Percentiles rank a stretch among this genome's conserved stretches.
Evolutionary conservation across 352 stramenopile genomes (phyloP).

Genomic region (Phytophthora macrochlamydospora): DNA sequence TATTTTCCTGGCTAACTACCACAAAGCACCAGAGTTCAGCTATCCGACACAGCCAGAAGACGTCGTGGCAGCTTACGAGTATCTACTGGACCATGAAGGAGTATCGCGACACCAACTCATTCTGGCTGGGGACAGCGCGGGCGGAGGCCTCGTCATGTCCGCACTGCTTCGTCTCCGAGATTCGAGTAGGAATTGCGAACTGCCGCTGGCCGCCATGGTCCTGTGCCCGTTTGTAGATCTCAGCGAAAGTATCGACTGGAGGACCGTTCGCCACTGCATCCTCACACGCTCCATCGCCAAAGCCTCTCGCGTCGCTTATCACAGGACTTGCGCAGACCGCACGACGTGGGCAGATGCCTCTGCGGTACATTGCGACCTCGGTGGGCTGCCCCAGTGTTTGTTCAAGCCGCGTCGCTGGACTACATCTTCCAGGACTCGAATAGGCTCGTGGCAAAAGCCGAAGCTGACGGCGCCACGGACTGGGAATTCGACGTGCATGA

Average conservation of each 20-base stretch:
- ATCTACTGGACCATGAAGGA: slow-evolving; percentile 23
- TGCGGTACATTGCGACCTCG: slow-evolving; percentile 45
- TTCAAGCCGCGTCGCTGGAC: slow-evolving; percentile 42
- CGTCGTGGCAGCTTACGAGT: slow-evolving; percentile 30
- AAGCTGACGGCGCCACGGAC: slow-evolving; percentile 32
- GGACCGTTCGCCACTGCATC: slow-evolving; percentile 31
- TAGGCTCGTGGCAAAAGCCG: slow-evolving; percentile 25
- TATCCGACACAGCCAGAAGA: slow-evolving; percentile 31
- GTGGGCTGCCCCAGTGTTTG: slow-evolving; percentile 37
- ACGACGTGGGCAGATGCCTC: slow-evolving; percentile 37
- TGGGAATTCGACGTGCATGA: slow-evolving; percentile 48
- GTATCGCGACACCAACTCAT: slow-evolving; percentile 30
- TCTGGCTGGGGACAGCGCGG: slow-evolving; percentile 35
- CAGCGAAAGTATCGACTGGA: slow-evolving; percentile 13
- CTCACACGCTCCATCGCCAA: slow-evolving; percentile 28
- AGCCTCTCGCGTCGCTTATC: slow-evolving; percentile 24
- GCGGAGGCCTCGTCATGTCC: slow-evolving; percentile 34
- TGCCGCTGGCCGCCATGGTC: neutral
- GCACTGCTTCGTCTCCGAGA: slow-evolving; percentile 30
- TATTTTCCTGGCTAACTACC: slow-evolving; percentile 42
- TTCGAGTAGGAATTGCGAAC: neutral
- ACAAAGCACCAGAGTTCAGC: slow-evolving; percentile 35
- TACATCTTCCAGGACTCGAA: slow-evolving; percentile 36
- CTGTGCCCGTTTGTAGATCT: slow-evolving; percentile 17
- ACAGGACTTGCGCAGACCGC: slow-evolving; percentile 17